phyloP scores from a whole-genome alignment of 768 basidiomycete genomes.

The Hemileccinum impolitum region DNA sequence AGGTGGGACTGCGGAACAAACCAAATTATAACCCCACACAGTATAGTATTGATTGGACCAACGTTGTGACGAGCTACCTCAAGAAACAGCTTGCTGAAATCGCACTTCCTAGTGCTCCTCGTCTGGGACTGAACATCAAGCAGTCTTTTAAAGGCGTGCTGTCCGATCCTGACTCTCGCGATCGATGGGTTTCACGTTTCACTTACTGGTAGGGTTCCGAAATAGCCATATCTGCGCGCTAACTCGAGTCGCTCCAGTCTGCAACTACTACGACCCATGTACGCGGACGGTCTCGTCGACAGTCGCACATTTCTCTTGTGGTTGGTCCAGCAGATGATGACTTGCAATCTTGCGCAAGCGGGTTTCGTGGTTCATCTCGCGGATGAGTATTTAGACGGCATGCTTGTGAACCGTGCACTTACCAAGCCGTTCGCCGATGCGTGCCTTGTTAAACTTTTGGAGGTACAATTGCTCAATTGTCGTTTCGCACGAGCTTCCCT shows the following conservation, averaged over 20 bases:
- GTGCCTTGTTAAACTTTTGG: slow-evolving; percentile 60
- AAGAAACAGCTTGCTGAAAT: slow-evolving; percentile 82
- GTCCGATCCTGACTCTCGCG: slow-evolving; percentile 64
- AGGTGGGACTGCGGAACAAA: slow-evolving; percentile 76
- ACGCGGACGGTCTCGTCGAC: slow-evolving; percentile 78
- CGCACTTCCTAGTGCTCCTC: slow-evolving; percentile 72
- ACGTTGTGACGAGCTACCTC: slow-evolving; percentile 73
- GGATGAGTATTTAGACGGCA: slow-evolving; percentile 75
- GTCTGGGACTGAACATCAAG: slow-evolving; percentile 75
- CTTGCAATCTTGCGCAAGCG: slow-evolving; percentile 78
- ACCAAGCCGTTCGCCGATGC: slow-evolving; percentile 70
- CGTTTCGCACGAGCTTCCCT: background rate
- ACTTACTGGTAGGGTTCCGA: slow-evolving; percentile 58
- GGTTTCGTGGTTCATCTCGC: slow-evolving; percentile 72
- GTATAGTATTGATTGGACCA: slow-evolving; percentile 85
- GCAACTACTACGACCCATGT: slow-evolving; percentile 69
- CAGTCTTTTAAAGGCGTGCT: slow-evolving; percentile 81
- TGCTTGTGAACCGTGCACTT: slow-evolving; percentile 64
- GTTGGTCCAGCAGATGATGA: slow-evolving; percentile 74
- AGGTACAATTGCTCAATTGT: slow-evolving; percentile 40
- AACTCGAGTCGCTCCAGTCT: slow-evolving; percentile 42
- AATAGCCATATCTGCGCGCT: background rate
- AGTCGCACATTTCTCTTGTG: slow-evolving; percentile 72
- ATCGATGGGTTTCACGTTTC: slow-evolving; percentile 77
- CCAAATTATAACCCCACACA: slow-evolving; percentile 78